phyloP scores from a whole-genome alignment of 352 stramenopile genomes.

The Phytophthora cryptogea region DNA sequence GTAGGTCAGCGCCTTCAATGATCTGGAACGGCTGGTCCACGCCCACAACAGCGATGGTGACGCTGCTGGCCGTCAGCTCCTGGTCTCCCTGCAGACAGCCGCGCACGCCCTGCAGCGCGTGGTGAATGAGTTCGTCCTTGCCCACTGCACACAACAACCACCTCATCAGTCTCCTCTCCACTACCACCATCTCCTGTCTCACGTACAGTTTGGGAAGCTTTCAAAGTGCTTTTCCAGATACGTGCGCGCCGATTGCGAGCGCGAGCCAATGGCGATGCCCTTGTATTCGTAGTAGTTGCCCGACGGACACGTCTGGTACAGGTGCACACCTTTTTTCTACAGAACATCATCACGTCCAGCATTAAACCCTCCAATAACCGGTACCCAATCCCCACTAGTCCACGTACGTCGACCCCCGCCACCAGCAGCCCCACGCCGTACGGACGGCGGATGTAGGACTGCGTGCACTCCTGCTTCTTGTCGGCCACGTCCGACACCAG shows the following conservation, averaged over 20 bases:
- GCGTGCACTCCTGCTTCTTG: conserved; percentile 99
- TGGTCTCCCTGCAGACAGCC: conserved; percentile 96
- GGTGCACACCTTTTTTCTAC: conserved; percentile 96
- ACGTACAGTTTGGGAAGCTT: conserved; percentile 87
- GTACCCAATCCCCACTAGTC: not conserved
- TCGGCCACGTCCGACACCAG: conserved; percentile 97
- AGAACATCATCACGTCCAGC: conserved; percentile 9
- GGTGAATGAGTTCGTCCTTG: conserved; percentile 98
- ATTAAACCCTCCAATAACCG: not conserved
- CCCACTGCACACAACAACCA: conserved; percentile 43
- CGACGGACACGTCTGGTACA: conserved; percentile 98
- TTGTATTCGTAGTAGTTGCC: conserved; percentile 99
- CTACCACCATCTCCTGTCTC: not conserved
- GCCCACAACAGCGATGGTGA: conserved; percentile 94
- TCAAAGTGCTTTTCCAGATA: conserved; percentile 99
- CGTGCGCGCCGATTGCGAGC: conserved; percentile 97
- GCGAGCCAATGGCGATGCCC: conserved; percentile 96
- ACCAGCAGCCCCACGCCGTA: conserved; percentile 99
- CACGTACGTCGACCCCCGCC: conserved; percentile 86
- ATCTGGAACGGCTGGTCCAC: conserved; percentile 93
- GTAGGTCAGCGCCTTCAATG: conserved; percentile 93
- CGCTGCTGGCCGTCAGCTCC: conserved; percentile 94
- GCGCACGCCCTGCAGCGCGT: conserved; percentile 96
- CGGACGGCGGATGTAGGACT: conserved; percentile 98
- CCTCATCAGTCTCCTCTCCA: conserved; percentile 1